These are phyloP conservation scores for Corylus avellana DNA, from an alignment of 306 rosid genomes.

Conservation along the genomic window DNA sequence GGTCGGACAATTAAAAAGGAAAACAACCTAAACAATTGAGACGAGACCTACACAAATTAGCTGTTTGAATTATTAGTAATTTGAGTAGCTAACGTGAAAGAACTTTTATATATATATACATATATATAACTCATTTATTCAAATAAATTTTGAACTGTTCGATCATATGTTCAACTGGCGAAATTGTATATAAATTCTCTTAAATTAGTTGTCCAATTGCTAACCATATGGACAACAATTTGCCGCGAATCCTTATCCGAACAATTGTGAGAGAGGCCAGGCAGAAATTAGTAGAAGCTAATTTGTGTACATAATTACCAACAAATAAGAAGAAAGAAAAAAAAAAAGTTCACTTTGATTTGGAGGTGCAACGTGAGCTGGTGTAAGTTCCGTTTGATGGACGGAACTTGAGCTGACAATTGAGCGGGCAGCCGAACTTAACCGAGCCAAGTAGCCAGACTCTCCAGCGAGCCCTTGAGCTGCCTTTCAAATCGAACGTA, in stretches of 20 bases:
- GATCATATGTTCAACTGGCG: too few relatives aligned
- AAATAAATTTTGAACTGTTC: too few relatives aligned
- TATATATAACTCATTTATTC: too few relatives aligned
- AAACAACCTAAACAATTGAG: neutral
- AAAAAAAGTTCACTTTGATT: constrained; percentile 43
- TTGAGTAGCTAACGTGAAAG: too few relatives aligned
- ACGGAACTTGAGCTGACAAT: constrained; percentile 64
- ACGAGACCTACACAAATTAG: too few relatives aligned
- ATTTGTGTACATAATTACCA: constrained; percentile 16
- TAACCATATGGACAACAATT: too few relatives aligned
- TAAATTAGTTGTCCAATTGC: too few relatives aligned
- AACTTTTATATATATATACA: too few relatives aligned
- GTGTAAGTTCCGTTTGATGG: constrained; percentile 58
- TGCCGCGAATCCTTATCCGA: too few relatives aligned
- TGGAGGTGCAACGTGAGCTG: constrained; percentile 56
- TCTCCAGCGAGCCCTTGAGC: constrained; percentile 60
- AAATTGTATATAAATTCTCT: too few relatives aligned
- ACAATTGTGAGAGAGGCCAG: neutral
- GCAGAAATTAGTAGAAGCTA: neutral
- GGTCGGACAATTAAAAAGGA: neutral
- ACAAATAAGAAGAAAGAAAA: neutral
- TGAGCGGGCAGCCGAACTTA: constrained; percentile 51
- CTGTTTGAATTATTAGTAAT: too few relatives aligned
- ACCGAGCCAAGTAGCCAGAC: constrained; percentile 63
- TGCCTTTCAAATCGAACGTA: constrained; percentile 55